Evolutionary conservation across 169 alveolate genomes (phyloP).

Genomic region (Plasmodium blacklocki): DNA sequence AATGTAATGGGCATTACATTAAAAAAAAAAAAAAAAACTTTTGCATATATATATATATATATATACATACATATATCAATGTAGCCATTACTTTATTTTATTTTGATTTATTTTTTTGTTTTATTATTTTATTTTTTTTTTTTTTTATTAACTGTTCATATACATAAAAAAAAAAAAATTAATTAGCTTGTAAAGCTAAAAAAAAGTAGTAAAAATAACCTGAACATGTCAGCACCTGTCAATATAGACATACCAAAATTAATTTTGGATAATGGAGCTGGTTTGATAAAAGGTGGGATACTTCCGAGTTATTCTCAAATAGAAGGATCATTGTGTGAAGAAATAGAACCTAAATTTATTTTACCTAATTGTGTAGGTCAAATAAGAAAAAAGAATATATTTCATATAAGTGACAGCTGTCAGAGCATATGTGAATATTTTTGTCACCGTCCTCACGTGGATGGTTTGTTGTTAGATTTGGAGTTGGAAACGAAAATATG

Average conservation of each 20-base stretch:
- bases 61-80: too few species aligned
- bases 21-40: too few species aligned
- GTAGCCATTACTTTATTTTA: constrained; percentile 1
- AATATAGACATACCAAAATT: constrained; percentile 85
- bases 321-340: constrained; percentile 39
- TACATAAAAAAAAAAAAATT: background rate
- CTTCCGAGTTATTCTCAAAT: constrained; percentile 76
- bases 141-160: constrained; percentile 7
- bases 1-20: background rate
- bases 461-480: constrained; percentile 85
- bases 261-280: constrained; percentile 91
- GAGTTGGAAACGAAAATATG: constrained; percentile 87
- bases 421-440: constrained; percentile 86
- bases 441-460: constrained; percentile 87
- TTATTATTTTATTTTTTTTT: background rate
- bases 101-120: background rate
- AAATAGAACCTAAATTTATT: constrained; percentile 82
- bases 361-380: constrained; percentile 90
- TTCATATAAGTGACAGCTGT: constrained; percentile 85
- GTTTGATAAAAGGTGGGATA: constrained; percentile 87
- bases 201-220: constrained; percentile 5
- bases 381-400: constrained; percentile 79
- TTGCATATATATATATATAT: too few species aligned
- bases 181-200: background rate
- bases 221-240: constrained; percentile 81